Conservation (phyloP, 202 grass and related monocot genomes). For the Schoenoplectus tabernaemontani region DNA sequence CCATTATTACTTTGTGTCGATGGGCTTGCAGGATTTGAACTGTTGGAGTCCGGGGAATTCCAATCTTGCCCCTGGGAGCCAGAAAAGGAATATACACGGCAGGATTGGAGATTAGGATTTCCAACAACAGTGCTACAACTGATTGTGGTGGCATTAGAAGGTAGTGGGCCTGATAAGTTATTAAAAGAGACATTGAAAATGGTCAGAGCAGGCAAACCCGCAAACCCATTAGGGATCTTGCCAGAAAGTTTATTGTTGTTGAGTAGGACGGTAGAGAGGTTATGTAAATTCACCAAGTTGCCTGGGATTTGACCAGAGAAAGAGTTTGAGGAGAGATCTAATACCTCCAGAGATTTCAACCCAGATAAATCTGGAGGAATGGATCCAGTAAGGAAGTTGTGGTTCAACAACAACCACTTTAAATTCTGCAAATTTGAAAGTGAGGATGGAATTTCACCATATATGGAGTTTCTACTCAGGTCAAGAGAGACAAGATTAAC, state of each 20-base stretch:
- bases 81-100: slow-evolving; percentile 55
- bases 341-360: slow-evolving; percentile 50
- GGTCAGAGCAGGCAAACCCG: slow-evolving; percentile 43
- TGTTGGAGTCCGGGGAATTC: slow-evolving; percentile 45
- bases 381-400: slow-evolving; percentile 65
- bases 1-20: slow-evolving; percentile 48
- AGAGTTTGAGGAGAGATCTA: slow-evolving; percentile 84
- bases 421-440: slow-evolving; percentile 47
- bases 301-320: slow-evolving; percentile 62
- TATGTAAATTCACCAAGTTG: slow-evolving; percentile 51
- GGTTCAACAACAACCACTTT: slow-evolving; percentile 50
- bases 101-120: slow-evolving; percentile 86
- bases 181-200: slow-evolving; percentile 87
- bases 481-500: slow-evolving; percentile 62
- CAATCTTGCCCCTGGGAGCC: slow-evolving; percentile 38
- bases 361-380: slow-evolving; percentile 56
- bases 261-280: slow-evolving; percentile 72
- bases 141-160: slow-evolving; percentile 55
- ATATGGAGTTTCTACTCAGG: slow-evolving; percentile 63
- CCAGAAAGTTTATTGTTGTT: slow-evolving; percentile 92
- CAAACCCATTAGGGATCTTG: slow-evolving; percentile 65
- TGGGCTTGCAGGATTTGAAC: slow-evolving; percentile 28
- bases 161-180: slow-evolving; percentile 80
- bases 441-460: slow-evolving; percentile 57
- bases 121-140: slow-evolving; percentile 65